Base-by-base conservation (phyloP, 2,329 filamentous ascomycete genomes). In the Kalmusia sp. region DNA sequence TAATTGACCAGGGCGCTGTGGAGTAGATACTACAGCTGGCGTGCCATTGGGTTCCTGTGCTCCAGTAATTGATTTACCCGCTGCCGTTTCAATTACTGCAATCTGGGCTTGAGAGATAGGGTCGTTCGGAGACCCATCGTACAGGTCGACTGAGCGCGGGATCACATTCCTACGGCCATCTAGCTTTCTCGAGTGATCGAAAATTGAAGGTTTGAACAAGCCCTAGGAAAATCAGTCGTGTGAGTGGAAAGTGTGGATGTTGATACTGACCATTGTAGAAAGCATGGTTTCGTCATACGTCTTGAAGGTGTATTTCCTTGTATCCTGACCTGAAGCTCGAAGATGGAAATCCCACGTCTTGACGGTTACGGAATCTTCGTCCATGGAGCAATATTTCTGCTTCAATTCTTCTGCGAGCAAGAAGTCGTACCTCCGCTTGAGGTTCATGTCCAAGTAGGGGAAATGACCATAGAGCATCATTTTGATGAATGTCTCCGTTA, bases 391-490 rank as follows among this genome's bases (percentile, higher is more conserved):
- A 69, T 91, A 89, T 71, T 92, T 96, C 64, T 89, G 90, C 80
- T 99, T 99, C 54, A 99, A 80, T 77, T 99, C 95, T 74, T 99
- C 95, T 1, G 93, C 93, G 21, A 99, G 82, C 31, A 98, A 77
- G 63, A 93, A 97, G 72, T 99, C 95, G 68, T 97, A 96, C 41
- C 95, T 86, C 49, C 92, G 85, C 72, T 87, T 88, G 24, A 99
- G 81, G 70, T 99, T 96, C 77, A 99, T 96, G 17, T 97, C 93
- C 41, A 89, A 84, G 72, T 99, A 99, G 4, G 96, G 93, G 65
- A 99, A 97, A 66, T 95, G 90, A 72, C 97, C 93, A 75, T 90
- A 92, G 2, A 99, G 85, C 89, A 98, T 92, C 93, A 98, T 98
- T 77, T 95, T 96, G 72, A 96, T 84, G 67, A 99, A 97, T 0